These are phyloP conservation scores for Echinosophora koreensis DNA, from an alignment of 306 rosid species.

Conservation along the genomic window DNA sequence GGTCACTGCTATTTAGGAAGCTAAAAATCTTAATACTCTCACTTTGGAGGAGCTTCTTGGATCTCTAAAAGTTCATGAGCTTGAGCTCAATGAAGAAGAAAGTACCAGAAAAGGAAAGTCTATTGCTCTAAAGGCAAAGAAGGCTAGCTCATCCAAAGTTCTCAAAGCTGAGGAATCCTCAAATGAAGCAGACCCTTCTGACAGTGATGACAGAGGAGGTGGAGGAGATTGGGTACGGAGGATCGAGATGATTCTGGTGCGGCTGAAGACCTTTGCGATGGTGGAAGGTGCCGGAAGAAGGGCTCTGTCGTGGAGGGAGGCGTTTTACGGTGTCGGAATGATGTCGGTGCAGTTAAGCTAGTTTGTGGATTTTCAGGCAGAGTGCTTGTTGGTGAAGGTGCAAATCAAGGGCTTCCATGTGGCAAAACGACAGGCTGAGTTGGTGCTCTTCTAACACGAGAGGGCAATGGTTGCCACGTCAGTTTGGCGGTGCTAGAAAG, in stretches of 20 bases:
- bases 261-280: conserved; percentile 68
- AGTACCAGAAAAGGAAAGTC: too few relatives aligned
- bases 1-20: too few relatives aligned
- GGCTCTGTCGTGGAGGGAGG: conserved; percentile 65
- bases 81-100: too few relatives aligned
- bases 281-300: conserved; percentile 67
- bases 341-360: conserved; percentile 77
- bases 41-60: too few relatives aligned
- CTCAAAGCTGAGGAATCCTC: too few relatives aligned
- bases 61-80: too few relatives aligned
- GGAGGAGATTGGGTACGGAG: conserved; percentile 63
- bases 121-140: too few relatives aligned
- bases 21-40: too few relatives aligned
- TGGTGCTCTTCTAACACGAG: conserved; percentile 83
- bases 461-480: conserved; percentile 78
- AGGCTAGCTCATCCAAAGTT: too few relatives aligned
- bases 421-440: conserved; percentile 80
- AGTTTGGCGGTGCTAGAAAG: conserved; percentile 77
- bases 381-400: conserved; percentile 71
- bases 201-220: too few relatives aligned
- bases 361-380: conserved; percentile 87
- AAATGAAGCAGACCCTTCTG: too few relatives aligned
- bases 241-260: conserved; percentile 65
- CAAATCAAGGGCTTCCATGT: conserved; percentile 89
- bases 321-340: conserved; percentile 76